These are phyloP conservation scores for Fusarium lyarnte DNA, from an alignment of 2,329 filamentous ascomycete species.

Conservation along the genomic window DNA sequence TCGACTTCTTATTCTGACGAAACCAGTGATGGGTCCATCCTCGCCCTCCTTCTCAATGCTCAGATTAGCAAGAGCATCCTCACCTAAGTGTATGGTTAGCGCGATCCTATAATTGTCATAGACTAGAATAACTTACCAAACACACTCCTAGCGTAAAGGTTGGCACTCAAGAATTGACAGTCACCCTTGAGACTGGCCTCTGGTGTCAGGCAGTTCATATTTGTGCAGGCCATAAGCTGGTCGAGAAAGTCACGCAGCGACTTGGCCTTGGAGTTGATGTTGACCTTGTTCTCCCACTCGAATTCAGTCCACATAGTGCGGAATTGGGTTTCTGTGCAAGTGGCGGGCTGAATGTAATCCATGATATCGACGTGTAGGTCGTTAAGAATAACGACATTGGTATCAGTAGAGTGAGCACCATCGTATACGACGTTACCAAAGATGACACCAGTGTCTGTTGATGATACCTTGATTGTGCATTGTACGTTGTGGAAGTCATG, in stretches of 20 bases:
- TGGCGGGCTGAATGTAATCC: slow-evolving; percentile 98
- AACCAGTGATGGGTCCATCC: slow-evolving; percentile 93
- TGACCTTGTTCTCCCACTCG: slow-evolving; percentile 99
- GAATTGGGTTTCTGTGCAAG: slow-evolving; percentile 98
- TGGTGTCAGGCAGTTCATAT: slow-evolving; percentile 97
- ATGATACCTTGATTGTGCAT: slow-evolving; percentile 98
- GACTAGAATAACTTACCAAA: slow-evolving; percentile 78
- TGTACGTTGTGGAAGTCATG: slow-evolving; percentile 99
- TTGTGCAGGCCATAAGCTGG: slow-evolving; percentile 95
- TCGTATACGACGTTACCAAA: slow-evolving; percentile 99
- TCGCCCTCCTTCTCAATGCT: slow-evolving; percentile 98
- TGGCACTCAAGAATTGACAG: slow-evolving; percentile 97
- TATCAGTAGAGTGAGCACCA: slow-evolving; percentile 88
- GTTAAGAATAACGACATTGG: slow-evolving; percentile 96
- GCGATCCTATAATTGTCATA: background rate
- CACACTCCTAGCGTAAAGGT: slow-evolving; percentile 94
- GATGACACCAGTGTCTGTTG: slow-evolving; percentile 97
- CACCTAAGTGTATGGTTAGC: slow-evolving; percentile 68
- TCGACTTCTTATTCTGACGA: slow-evolving; percentile 96
- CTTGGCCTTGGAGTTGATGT: slow-evolving; percentile 98
- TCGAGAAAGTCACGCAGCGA: slow-evolving; percentile 90
- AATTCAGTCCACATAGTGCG: slow-evolving; percentile 99
- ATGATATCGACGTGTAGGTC: slow-evolving; percentile 99
- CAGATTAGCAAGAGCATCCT: slow-evolving; percentile 96
- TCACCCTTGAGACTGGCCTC: slow-evolving; percentile 97